Base-by-base conservation (phyloP, 2,329 filamentous ascomycete genomes). In the Cercospora nicotianae region DNA sequence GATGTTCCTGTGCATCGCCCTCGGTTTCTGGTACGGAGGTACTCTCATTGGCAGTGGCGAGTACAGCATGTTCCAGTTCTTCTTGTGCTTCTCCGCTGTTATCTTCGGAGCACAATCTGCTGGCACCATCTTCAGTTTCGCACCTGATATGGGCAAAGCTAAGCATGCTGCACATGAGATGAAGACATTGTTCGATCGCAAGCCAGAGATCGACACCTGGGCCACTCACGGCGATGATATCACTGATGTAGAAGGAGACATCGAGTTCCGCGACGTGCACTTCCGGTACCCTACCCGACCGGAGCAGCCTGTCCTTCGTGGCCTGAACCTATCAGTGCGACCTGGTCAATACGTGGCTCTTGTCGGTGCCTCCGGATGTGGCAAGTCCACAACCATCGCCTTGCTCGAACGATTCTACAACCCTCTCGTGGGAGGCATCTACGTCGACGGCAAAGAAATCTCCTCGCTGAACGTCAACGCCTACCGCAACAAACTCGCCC, bases 321-420 rank as follows among this genome's bases (percentile, higher is more conserved):
- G 94, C 0, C 84, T 97, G 10, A 90, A 94, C 79, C 84, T 94
- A 6, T 83, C 82, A 13, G 87, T 94, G 51, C 87, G 89, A 30
- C 91, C 91, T 0, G 92, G 92, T 3, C 91, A 94, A 77, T 95
- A 94, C 74, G 86, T 94, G 7, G 95, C 94, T 0, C 86, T 98
- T 2, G 95, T 98, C 8, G 95, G 95, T n/a, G 91, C 94, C 0
- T 95, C 91, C 57, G 94, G 95, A 2, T 97, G 94, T 76, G 95
- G 95, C 67, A 98, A 99, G 83, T 93, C 89, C 60, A 98, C 95
- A 0, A 96, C 94, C 0, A 96, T 98, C 77, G 91, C 92, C 3
- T 85, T 98, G 3, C 83, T 98, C 33, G 94, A 98, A 79, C 91
- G 95, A 36, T 98, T 98, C 82, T 98, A 98, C 77, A 93, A 98